These are phyloP conservation scores for Lyophyllum atratum DNA, from an alignment of 768 basidiomycete species.

Conservation along the genomic window DNA sequence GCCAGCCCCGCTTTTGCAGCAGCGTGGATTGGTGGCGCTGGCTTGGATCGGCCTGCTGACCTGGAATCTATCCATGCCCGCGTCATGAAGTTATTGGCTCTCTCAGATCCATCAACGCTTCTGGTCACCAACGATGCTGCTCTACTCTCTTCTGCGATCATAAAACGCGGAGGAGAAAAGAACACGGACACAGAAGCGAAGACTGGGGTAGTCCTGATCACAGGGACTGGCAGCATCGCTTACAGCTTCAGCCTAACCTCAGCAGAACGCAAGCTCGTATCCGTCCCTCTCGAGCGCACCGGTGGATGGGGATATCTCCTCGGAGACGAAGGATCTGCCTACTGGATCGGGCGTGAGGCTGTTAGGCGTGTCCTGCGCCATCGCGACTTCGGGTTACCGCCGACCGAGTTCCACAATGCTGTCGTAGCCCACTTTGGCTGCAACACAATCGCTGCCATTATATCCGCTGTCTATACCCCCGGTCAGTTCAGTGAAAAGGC, in stretches of 20 bases:
- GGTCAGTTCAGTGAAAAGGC: slow-evolving; percentile 9
- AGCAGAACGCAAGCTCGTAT: slow-evolving; percentile 10
- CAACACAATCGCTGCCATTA: slow-evolving; percentile 17
- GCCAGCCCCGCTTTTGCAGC: slow-evolving; percentile 16
- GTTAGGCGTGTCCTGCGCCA: slow-evolving; percentile 19
- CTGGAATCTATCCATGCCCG: slow-evolving; percentile 16
- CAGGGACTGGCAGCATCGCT: slow-evolving; percentile 27
- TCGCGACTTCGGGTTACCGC: slow-evolving; percentile 17
- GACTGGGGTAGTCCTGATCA: slow-evolving; percentile 23
- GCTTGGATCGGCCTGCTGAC: slow-evolving; percentile 24
- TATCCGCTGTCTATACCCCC: slow-evolving; percentile 25
- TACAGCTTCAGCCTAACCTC: slow-evolving; percentile 19
- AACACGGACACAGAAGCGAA: slow-evolving; percentile 8
- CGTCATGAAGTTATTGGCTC: slow-evolving; percentile 13
- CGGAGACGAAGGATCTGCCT: slow-evolving; percentile 29
- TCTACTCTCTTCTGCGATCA: slow-evolving; percentile 26
- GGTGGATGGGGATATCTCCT: slow-evolving; percentile 29
- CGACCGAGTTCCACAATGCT: slow-evolving; percentile 19
- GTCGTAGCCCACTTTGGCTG: slow-evolving; percentile 22
- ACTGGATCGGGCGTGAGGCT: slow-evolving; percentile 24
- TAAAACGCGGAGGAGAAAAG: not conserved
- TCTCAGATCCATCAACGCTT: slow-evolving; percentile 15
- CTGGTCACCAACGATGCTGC: slow-evolving; percentile 28
- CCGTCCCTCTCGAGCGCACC: slow-evolving; percentile 18
- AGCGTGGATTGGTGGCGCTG: slow-evolving; percentile 29